A percentile compares a stretch with the other conserved stretches of the same genome.
phyloP scores from a whole-genome alignment of 768 basidiomycete genomes.

The Tulasnella sp. region DNA sequence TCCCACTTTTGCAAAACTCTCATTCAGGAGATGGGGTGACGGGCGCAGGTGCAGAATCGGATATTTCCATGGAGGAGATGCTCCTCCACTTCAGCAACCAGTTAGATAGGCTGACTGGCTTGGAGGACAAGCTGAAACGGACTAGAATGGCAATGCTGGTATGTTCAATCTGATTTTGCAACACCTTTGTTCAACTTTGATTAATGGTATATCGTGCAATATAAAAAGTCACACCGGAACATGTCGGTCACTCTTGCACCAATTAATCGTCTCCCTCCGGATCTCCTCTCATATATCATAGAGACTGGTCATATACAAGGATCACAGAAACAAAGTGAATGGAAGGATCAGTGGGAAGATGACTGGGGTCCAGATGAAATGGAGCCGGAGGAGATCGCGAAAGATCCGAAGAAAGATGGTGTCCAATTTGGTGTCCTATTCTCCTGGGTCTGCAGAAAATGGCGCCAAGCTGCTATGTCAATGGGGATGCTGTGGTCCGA shows the following conservation, averaged over 20 bases:
- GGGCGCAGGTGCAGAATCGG: no score
- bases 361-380: not conserved
- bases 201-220: not conserved
- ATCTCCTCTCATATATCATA: constrained; percentile 7
- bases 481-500: constrained; percentile 2
- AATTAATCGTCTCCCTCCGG: not conserved
- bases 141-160: constrained; percentile 6
- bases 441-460: constrained; percentile 8
- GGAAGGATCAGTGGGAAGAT: not conserved
- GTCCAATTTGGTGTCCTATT: constrained; percentile 3
- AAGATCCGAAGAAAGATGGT: not conserved
- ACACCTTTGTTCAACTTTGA: not conserved
- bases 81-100: not conserved
- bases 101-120: not conserved
- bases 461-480: not conserved
- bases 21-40: no score
- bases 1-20: no score
- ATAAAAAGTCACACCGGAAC: not conserved
- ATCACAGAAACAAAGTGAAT: not conserved
- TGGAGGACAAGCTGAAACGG: constrained; percentile 3
- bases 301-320: no score
- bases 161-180: no score
- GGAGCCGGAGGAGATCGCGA: not conserved
- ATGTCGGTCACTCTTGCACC: constrained; percentile 5
- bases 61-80: constrained; percentile 4